Percentiles rank a stretch among this genome's conserved stretches.
These are phyloP conservation scores for Cinnamomum chago DNA, from an alignment of 164 flowering plant species.

Conservation along the genomic window DNA sequence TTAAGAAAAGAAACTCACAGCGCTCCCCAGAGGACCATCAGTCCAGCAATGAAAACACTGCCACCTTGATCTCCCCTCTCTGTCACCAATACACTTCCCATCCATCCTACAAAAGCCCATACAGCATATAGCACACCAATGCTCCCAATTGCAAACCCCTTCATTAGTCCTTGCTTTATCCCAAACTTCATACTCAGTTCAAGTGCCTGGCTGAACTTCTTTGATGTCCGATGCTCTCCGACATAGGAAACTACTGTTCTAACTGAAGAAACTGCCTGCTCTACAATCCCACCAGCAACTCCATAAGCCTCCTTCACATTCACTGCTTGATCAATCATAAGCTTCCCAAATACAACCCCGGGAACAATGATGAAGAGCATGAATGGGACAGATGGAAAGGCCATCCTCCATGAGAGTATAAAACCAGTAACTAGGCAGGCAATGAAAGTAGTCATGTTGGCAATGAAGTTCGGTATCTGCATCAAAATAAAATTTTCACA, in stretches of 20 bases:
- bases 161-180: conserved; percentile 41
- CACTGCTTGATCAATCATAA: conserved; percentile 16
- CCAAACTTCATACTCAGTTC: conserved; percentile 34
- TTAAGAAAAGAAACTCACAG: conserved; percentile 28
- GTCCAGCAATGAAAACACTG: conserved; percentile 30
- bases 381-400: conserved; percentile 47
- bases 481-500: conserved; percentile 5
- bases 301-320: conserved; percentile 38
- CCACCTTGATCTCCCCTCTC: conserved; percentile 46
- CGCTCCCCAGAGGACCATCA: conserved; percentile 38
- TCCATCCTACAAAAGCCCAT: conserved; percentile 50
- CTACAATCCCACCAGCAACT: conserved; percentile 50
- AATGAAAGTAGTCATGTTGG: conserved; percentile 36
- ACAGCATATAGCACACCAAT: conserved; percentile 36
- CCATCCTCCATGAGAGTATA: conserved; percentile 49
- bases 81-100: conserved; percentile 40
- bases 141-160: conserved; percentile 54
- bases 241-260: conserved; percentile 51
- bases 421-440: conserved; percentile 30
- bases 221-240: conserved; percentile 35
- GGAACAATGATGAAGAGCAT: conserved; percentile 24
- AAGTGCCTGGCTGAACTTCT: conserved; percentile 33
- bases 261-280: conserved; percentile 51
- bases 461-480: conserved; percentile 50
- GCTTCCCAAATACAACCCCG: conserved; percentile 32